Conservation (phyloP, 345 rosid genomes). For the Bruguiera parviflora region DNA sequence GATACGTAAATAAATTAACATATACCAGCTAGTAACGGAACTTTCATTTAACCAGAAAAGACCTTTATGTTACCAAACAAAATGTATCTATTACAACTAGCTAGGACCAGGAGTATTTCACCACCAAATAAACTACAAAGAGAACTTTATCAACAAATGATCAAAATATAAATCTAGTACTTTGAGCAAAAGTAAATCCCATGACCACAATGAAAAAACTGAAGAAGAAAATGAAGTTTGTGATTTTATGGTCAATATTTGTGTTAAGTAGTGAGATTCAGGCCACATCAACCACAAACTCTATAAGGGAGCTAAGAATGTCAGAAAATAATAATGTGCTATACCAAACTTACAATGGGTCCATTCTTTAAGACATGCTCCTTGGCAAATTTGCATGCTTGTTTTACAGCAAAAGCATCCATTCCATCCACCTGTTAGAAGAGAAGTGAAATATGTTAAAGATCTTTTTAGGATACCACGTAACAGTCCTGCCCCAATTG, state of each 20-base stretch:
- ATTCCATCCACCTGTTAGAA: conserved; percentile 82
- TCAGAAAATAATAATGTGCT: neutral
- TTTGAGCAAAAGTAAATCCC: neutral
- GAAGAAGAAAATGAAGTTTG: neutral
- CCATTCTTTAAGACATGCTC: conserved; percentile 89
- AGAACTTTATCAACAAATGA: neutral
- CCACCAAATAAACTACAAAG: neutral
- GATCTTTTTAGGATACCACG: neutral
- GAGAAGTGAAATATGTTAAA: neutral
- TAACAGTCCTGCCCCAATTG: conserved; percentile 3
- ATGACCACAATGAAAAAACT: neutral
- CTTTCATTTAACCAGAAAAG: neutral
- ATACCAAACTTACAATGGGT: conserved; percentile 66
- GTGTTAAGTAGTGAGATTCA: neutral
- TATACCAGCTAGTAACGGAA: neutral
- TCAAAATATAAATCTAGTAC: neutral
- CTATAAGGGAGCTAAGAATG: neutral
- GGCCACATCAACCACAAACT: neutral
- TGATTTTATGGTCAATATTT: neutral
- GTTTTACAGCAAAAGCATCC: conserved; percentile 97
- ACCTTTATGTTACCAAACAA: neutral
- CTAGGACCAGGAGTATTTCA: neutral
- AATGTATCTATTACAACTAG: neutral
- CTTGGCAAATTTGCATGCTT: conserved; percentile 94
- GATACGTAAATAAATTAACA: no score